phyloP scores from a whole-genome alignment of 2,329 filamentous ascomycete genomes.

The Venturia aucupariae region DNA sequence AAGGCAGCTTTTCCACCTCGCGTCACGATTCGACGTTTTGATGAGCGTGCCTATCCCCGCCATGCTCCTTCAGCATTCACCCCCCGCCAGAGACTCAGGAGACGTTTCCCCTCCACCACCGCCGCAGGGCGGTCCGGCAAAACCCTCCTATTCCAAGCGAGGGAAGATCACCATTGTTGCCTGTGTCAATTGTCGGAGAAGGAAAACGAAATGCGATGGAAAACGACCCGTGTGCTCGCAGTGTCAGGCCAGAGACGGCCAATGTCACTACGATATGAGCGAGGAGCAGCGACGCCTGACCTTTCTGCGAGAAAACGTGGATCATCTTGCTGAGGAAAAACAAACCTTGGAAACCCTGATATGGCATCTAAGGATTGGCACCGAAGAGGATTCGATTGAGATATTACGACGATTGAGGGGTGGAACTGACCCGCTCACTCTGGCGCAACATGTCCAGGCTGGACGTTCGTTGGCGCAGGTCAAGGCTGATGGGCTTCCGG shows the following conservation, averaged over 20 bases:
- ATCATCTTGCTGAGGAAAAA: constrained; percentile 19
- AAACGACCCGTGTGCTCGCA: constrained; percentile 19
- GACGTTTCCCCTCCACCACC: constrained; percentile 8
- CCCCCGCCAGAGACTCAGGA: background rate
- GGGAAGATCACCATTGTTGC: constrained; percentile 22
- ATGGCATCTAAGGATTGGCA: constrained; percentile 16
- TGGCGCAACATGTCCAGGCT: constrained; percentile 19
- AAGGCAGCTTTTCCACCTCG: background rate
- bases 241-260: constrained; percentile 17
- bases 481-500: constrained; percentile 12
- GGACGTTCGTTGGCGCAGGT: constrained; percentile 16
- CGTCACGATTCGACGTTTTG: background rate
- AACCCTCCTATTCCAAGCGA: constrained; percentile 14
- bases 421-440: constrained; percentile 15
- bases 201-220: constrained; percentile 22
- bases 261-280: constrained; percentile 21
- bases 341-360: constrained; percentile 18
- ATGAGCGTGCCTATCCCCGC: constrained; percentile 2
- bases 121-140: constrained; percentile 7
- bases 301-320: constrained; percentile 20
- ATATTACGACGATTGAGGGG: constrained; percentile 18
- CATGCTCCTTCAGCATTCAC: constrained; percentile 4
- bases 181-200: constrained; percentile 19
- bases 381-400: constrained; percentile 18
- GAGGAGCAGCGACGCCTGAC: constrained; percentile 21